Percentiles rank a stretch among this genome's conserved stretches.
Conservation (phyloP, 2,329 filamentous ascomycete genomes). For the Sporothrix brunneoviolacea region DNA sequence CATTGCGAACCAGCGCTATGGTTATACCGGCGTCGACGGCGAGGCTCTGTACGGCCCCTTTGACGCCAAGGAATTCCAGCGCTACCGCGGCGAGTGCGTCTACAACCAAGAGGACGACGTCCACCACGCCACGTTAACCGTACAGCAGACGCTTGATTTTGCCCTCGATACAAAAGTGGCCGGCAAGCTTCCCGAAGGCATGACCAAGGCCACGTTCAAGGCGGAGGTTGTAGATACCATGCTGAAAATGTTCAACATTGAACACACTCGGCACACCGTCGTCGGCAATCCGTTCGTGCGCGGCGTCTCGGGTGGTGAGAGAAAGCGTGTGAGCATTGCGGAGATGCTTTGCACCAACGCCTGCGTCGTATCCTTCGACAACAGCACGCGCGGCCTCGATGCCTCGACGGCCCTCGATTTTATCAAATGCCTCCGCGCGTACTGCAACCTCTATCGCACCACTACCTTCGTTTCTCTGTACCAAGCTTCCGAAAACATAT, state of each 20-base stretch:
- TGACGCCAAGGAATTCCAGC: slow-evolving; percentile 61
- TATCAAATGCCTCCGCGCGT: slow-evolving; percentile 59
- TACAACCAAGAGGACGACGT: slow-evolving; percentile 86
- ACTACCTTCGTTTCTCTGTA: slow-evolving; percentile 83
- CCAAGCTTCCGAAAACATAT: slow-evolving; percentile 78
- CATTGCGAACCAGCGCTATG: slow-evolving; percentile 58
- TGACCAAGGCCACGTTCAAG: slow-evolving; percentile 65
- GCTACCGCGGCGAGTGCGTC: slow-evolving; percentile 73
- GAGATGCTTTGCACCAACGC: slow-evolving; percentile 74
- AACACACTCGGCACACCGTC: slow-evolving; percentile 77
- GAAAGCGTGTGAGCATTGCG: slow-evolving; percentile 74
- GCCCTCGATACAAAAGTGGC: slow-evolving; percentile 81
- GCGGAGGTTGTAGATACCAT: slow-evolving; percentile 66
- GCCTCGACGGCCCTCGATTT: slow-evolving; percentile 50
- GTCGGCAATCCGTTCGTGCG: slow-evolving; percentile 78
- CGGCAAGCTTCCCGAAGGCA: slow-evolving; percentile 66
- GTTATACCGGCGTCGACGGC: slow-evolving; percentile 51
- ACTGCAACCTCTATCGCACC: slow-evolving; percentile 78
- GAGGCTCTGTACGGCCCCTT: slow-evolving; percentile 75
- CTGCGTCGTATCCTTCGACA: slow-evolving; percentile 68
- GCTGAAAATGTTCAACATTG: slow-evolving; percentile 89
- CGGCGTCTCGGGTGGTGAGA: slow-evolving; percentile 72
- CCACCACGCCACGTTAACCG: slow-evolving; percentile 77
- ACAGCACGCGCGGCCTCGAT: slow-evolving; percentile 51
- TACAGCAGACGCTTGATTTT: slow-evolving; percentile 80